Percentiles rank a stretch among this genome's conserved stretches.
These are phyloP conservation scores for Cardamine resedifolia DNA, from an alignment of 345 rosid genomes.

Conservation along the genomic window DNA sequence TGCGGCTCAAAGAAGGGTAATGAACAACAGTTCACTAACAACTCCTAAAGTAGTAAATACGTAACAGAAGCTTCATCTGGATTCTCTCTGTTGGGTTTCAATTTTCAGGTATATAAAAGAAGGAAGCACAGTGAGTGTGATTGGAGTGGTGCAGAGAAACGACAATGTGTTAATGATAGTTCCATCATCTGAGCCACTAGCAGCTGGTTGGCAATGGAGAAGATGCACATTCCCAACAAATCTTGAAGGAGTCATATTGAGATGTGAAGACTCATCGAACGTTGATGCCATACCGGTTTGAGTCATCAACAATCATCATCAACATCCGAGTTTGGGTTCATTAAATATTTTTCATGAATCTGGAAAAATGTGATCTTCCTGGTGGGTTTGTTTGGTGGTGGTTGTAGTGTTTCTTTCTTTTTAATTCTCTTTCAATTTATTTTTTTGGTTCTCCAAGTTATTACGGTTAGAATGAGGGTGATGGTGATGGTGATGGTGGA, in stretches of 20 bases:
- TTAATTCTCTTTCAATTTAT: conserved; percentile 10
- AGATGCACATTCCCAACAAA: conserved; percentile 81
- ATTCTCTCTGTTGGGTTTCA: conserved; percentile 6
- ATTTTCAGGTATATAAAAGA: conserved; percentile 81
- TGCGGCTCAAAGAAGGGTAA: conserved; percentile 96
- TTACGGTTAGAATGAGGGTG: conserved; percentile 11
- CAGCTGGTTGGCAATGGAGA: conserved; percentile 92
- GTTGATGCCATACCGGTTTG: conserved; percentile 95
- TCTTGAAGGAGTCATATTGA: conserved; percentile 88
- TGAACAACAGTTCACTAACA: conserved; percentile 10
- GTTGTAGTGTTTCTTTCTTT: conserved; percentile 25
- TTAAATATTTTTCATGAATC: conserved; percentile 34
- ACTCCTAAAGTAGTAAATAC: background rate
- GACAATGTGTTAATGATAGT: conserved; percentile 97
- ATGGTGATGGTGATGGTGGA: background rate
- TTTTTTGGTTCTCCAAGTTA: conserved; percentile 18
- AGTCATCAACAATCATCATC: background rate
- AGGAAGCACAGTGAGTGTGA: conserved; percentile 97
- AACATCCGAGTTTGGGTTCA: conserved; percentile 26
- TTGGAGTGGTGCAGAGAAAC: conserved; percentile 94
- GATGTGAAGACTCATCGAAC: conserved; percentile 92
- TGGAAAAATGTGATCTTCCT: conserved; percentile 18
- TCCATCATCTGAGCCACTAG: conserved; percentile 76
- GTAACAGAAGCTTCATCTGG: background rate
- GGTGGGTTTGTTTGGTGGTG: conserved; percentile 28